These are phyloP conservation scores for Artemisia argyi DNA, from an alignment of 129 eudicot species.

Conservation along the genomic window DNA sequence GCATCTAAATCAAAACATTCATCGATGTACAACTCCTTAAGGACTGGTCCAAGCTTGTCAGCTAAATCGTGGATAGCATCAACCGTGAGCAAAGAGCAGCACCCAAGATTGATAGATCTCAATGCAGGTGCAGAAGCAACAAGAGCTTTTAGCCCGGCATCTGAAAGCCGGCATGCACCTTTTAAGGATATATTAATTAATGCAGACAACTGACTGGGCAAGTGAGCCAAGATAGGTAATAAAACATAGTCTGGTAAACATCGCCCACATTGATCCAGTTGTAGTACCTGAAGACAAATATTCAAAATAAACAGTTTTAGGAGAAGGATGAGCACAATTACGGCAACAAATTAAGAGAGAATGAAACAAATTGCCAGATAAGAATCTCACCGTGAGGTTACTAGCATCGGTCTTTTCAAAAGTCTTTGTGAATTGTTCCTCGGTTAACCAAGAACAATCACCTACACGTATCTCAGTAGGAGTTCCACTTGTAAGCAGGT, in stretches of 20 bases:
- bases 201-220: constrained; percentile 49
- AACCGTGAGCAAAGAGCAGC: too few species aligned
- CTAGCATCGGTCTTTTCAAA: constrained; percentile 48
- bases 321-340: neutral
- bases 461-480: constrained; percentile 78
- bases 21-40: too few species aligned
- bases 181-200: constrained; percentile 68
- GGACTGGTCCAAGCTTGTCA: constrained; percentile 45
- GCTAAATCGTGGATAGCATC: constrained; percentile 45
- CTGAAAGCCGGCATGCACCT: constrained; percentile 92
- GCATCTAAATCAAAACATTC: constrained; percentile 44
- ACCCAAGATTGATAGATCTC: constrained; percentile 44
- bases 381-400: constrained; percentile 47
- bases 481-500: constrained; percentile 58
- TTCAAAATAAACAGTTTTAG: constrained; percentile 1
- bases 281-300: constrained; percentile 59
- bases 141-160: constrained; percentile 64
- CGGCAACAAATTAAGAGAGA: neutral
- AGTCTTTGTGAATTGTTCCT: constrained; percentile 44
- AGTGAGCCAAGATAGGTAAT: constrained; percentile 43
- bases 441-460: constrained; percentile 84
- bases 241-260: constrained; percentile 76
- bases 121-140: constrained; percentile 58
- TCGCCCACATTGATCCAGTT: constrained; percentile 80
- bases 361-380: neutral